Evolutionary conservation across 495 filamentous ascomycete species (phyloP).

Genomic region (Penicillium parvum): DNA sequence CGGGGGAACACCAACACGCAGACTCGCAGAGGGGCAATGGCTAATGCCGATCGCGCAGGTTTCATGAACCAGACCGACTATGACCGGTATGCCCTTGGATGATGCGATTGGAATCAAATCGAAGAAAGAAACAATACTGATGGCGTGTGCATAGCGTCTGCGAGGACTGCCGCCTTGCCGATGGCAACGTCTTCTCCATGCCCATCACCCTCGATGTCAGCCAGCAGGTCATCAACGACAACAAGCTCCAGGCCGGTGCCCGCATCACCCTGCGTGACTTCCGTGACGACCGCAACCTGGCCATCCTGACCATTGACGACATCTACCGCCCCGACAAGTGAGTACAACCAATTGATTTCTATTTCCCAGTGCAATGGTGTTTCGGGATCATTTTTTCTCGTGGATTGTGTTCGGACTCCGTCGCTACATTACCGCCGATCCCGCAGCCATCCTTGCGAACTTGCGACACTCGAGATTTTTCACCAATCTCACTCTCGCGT

Average conservation of each 20-base stretch:
- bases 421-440: slow-evolving; percentile 10
- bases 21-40: slow-evolving; percentile 25
- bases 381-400: too few relatives aligned
- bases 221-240: slow-evolving; percentile 64
- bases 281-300: slow-evolving; percentile 91
- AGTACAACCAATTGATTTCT: slow-evolving; percentile 25
- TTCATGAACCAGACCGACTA: slow-evolving; percentile 98
- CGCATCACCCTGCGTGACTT: slow-evolving; percentile 89
- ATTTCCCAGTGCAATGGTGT: slow-evolving; percentile 1
- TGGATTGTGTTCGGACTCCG: background rate
- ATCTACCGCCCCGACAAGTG: slow-evolving; percentile 97
- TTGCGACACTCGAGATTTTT: background rate
- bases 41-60: slow-evolving; percentile 51
- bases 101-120: slow-evolving; percentile 10
- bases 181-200: slow-evolving; percentile 93
- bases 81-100: slow-evolving; percentile 62
- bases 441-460: slow-evolving; percentile 1
- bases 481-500: background rate
- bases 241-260: slow-evolving; percentile 69
- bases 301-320: slow-evolving; percentile 93
- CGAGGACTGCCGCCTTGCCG: slow-evolving; percentile 73
- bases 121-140: slow-evolving; percentile 3
- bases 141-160: slow-evolving; percentile 62
- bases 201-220: slow-evolving; percentile 90
- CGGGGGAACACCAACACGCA: slow-evolving; percentile 12